These are phyloP conservation scores for Zymoseptoria ardabiliae DNA, from an alignment of 2,329 filamentous ascomycete genomes.

Conservation along the genomic window DNA sequence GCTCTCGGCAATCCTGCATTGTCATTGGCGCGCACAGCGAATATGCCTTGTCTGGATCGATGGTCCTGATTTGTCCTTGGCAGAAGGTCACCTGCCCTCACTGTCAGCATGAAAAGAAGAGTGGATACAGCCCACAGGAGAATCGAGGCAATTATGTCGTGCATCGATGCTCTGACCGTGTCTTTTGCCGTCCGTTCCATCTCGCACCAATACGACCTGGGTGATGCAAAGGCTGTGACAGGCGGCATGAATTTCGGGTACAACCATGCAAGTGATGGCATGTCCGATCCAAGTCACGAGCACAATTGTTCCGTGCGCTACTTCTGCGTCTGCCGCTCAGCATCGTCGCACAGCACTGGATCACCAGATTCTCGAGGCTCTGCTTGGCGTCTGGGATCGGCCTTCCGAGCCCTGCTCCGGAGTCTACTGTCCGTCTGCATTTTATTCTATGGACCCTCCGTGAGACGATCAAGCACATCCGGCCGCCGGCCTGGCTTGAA, in stretches of 20 bases:
- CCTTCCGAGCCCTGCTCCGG: constrained; percentile 12
- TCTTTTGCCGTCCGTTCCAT: not conserved
- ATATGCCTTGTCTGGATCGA: not conserved
- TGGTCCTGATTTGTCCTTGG: not conserved
- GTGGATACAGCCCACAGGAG: not conserved
- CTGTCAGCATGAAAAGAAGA: not conserved
- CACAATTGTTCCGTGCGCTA: constrained; percentile 14
- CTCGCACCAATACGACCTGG: not conserved
- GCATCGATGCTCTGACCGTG: not conserved
- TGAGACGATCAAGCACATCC: not conserved
- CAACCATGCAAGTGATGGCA: not conserved
- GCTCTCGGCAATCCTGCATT: not conserved
- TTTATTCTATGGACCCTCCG: not conserved
- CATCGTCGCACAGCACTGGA: constrained; percentile 1
- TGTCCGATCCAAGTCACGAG: constrained; percentile 15
- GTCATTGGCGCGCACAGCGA: not conserved
- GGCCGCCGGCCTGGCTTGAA: not conserved
- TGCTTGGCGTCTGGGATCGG: constrained; percentile 10
- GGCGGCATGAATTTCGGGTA: constrained; percentile 10
- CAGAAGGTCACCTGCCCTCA: not conserved
- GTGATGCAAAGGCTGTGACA: constrained; percentile 3
- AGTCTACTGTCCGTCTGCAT: constrained; percentile 9
- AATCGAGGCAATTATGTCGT: not conserved
- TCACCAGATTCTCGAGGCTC: constrained; percentile 11
- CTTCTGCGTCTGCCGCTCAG: constrained; percentile 1